Evolutionary conservation across 805 yeast genomes (phyloP).

Genomic region (Cyberlindnera mrakii): DNA sequence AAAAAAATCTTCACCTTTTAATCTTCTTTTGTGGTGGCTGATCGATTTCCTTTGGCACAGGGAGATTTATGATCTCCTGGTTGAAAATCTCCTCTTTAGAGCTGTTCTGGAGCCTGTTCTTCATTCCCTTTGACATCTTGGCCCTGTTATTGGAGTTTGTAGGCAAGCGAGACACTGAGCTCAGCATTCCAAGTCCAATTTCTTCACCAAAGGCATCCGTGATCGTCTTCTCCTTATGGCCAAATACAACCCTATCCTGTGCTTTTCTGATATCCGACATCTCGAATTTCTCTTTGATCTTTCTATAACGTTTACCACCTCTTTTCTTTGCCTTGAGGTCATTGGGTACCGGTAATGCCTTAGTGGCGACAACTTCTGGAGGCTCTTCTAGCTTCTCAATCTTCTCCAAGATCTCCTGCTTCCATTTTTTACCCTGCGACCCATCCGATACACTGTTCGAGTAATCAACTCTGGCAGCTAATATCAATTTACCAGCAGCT

Average conservation of each 20-base stretch:
- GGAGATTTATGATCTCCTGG: conserved; percentile 16
- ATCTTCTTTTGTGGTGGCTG: conserved; percentile 5
- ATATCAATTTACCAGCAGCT: conserved; percentile 67
- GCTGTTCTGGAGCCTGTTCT: conserved; percentile 32
- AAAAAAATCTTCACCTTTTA: conserved; percentile 1
- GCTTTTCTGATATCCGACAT: conserved; percentile 77
- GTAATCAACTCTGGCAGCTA: conserved; percentile 81
- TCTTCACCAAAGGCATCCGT: conserved; percentile 73
- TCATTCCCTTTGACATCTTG: conserved; percentile 57
- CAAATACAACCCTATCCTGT: conserved; percentile 82
- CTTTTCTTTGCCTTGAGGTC: conserved; percentile 76
- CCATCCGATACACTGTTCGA: conserved; percentile 41
- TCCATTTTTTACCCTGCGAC: conserved; percentile 51
- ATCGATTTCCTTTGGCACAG: conserved; percentile 2
- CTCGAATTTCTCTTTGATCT: conserved; percentile 73
- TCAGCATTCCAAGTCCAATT: conserved; percentile 69
- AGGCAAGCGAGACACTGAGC: conserved; percentile 23
- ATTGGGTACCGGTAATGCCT: conserved; percentile 63
- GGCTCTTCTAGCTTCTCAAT: conserved; percentile 72
- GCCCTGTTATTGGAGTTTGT: conserved; percentile 46
- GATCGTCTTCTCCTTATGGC: conserved; percentile 58
- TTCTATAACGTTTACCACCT: conserved; percentile 78
- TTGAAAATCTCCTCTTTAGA: conserved; percentile 14
- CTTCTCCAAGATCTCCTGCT: conserved; percentile 52
- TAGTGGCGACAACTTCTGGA: conserved; percentile 56